Conservation (phyloP, 306 rosid genomes). For the Cicer judaicum region DNA sequence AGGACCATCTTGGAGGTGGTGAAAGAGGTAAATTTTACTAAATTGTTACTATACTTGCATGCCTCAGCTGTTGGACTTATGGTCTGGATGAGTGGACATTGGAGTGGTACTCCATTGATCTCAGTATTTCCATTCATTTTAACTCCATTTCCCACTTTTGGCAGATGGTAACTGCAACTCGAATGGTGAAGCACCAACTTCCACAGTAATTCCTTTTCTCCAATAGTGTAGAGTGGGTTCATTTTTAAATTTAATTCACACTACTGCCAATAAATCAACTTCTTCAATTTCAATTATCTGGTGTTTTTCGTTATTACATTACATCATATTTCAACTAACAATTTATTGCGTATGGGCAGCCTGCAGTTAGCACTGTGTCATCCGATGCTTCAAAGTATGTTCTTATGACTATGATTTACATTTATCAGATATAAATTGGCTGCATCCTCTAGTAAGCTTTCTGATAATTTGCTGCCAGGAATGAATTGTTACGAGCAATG, state of each 20-base stretch:
- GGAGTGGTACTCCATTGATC: conserved; percentile 14
- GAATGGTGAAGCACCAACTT: conserved; percentile 40
- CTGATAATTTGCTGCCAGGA: conserved; percentile 67
- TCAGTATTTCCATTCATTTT: conserved; percentile 36
- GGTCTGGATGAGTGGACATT: conserved; percentile 17
- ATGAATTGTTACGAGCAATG: conserved; percentile 86
- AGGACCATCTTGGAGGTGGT: conserved; percentile 40
- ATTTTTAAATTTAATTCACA: conserved; percentile 26
- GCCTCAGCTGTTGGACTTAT: conserved; percentile 4
- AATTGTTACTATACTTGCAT: conserved; percentile 2
- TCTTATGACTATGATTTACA: conserved; percentile 48
- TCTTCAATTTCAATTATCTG: conserved; percentile 33
- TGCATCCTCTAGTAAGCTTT: conserved; percentile 46
- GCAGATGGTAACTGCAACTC: conserved; percentile 51
- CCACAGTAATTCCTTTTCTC: conserved; percentile 53
- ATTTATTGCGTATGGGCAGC: conserved; percentile 55
- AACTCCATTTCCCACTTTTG: conserved; percentile 39
- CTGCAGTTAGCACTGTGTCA: conserved; percentile 60
- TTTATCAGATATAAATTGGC: conserved; percentile 39
- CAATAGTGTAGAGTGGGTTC: conserved; percentile 33
- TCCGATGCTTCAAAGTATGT: conserved; percentile 89
- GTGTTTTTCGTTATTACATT: conserved; percentile 18
- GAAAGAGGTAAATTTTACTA: conserved; percentile 54
- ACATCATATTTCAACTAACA: conserved; percentile 47
- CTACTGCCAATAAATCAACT: conserved; percentile 36